Conservation (phyloP, 2,329 filamentous ascomycete species). For the Phoma herbarum region DNA sequence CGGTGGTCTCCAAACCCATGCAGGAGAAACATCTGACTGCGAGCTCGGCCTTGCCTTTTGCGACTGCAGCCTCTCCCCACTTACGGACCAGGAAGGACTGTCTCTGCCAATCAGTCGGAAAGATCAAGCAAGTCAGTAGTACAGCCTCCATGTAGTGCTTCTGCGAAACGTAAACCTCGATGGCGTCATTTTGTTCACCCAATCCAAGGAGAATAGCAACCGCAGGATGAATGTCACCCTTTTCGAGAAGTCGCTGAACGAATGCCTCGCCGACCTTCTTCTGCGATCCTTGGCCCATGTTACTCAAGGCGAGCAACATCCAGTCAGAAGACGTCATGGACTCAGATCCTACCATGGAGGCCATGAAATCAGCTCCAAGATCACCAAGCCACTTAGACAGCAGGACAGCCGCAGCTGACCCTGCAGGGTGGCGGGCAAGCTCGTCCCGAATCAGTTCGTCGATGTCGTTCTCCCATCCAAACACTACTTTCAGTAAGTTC, state of each 20-base stretch:
- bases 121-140: conserved; percentile 82
- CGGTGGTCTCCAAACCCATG: conserved; percentile 82
- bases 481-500: conserved; percentile 93
- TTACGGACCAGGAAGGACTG: conserved; percentile 88
- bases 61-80: conserved; percentile 93
- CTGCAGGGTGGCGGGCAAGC: conserved; percentile 74
- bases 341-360: conserved; percentile 75
- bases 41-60: conserved; percentile 85
- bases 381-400: conserved; percentile 94
- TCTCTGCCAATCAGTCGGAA: conserved; percentile 87
- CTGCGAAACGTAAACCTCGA: conserved; percentile 94
- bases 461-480: conserved; percentile 91
- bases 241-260: conserved; percentile 87
- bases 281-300: conserved; percentile 79
- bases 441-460: conserved; percentile 86
- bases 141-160: conserved; percentile 93
- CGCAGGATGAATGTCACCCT: conserved; percentile 88
- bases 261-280: conserved; percentile 92
- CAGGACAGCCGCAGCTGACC: conserved; percentile 81
- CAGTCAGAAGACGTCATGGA: conserved; percentile 95
- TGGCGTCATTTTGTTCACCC: conserved; percentile 91
- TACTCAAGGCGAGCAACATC: conserved; percentile 93
- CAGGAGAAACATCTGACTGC: conserved; percentile 95
- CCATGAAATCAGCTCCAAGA: conserved; percentile 80
- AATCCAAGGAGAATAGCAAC: conserved; percentile 92